Percentiles rank a stretch among this genome's conserved stretches.
These are phyloP conservation scores for Chrysoporthe puriensis DNA, from an alignment of 2,329 filamentous ascomycete genomes.

Conservation along the genomic window DNA sequence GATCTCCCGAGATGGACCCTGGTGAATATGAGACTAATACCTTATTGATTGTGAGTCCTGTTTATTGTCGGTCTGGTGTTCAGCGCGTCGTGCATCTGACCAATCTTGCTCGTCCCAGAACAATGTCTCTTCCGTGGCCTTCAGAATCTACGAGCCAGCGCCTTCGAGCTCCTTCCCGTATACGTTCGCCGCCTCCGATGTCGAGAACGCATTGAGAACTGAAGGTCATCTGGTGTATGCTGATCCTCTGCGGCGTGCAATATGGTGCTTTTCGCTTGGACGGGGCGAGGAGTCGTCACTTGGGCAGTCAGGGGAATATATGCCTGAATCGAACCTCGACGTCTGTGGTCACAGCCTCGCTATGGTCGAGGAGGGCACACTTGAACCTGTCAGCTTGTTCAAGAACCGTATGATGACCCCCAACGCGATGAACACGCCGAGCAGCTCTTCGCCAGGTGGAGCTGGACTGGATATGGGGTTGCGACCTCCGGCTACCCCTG, in stretches of 20 bases:
- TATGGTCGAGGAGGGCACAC: slow-evolving; percentile 52
- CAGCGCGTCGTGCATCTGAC: slow-evolving; percentile 27
- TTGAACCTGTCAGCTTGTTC: slow-evolving; percentile 54
- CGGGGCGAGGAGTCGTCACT: slow-evolving; percentile 44
- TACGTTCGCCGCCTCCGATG: slow-evolving; percentile 51
- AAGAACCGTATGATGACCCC: slow-evolving; percentile 46
- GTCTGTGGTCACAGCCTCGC: slow-evolving; percentile 49
- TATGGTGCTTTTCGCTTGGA: slow-evolving; percentile 59
- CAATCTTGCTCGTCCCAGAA: slow-evolving; percentile 44
- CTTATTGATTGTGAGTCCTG: slow-evolving; percentile 56
- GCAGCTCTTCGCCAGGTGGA: slow-evolving; percentile 48
- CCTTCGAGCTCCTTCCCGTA: slow-evolving; percentile 48
- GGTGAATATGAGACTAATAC: slow-evolving; percentile 67
- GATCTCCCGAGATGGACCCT: slow-evolving; percentile 59
- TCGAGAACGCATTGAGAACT: slow-evolving; percentile 55
- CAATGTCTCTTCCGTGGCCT: slow-evolving; percentile 59
- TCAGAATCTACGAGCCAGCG: slow-evolving; percentile 58
- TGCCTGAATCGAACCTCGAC: slow-evolving; percentile 47
- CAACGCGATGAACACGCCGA: slow-evolving; percentile 49
- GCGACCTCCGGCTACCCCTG: slow-evolving; percentile 37
- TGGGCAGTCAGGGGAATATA: slow-evolving; percentile 31
- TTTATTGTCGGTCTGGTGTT: not conserved
- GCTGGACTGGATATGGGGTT: slow-evolving; percentile 44
- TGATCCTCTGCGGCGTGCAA: slow-evolving; percentile 52
- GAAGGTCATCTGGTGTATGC: slow-evolving; percentile 58